Evolutionary conservation across 108 stramenopile species (phyloP).

Genomic region (Fistulifera pelliculosa): DNA sequence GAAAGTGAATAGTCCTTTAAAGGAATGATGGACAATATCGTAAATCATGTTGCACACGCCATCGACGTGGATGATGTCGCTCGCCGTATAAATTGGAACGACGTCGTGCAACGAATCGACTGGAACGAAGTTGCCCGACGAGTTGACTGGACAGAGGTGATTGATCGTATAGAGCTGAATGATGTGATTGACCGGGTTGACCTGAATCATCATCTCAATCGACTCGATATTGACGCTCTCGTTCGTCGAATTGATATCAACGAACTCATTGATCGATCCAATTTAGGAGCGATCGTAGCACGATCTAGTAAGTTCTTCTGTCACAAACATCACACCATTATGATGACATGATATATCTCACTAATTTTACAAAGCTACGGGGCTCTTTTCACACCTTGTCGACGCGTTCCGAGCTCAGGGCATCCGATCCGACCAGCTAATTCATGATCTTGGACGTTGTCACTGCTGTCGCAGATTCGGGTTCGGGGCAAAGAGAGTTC

Average conservation of each 20-base stretch:
- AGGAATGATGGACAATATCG: not conserved
- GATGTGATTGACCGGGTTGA: not conserved
- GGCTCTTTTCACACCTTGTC: not conserved
- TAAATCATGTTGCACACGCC: not conserved
- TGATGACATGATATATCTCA: not conserved
- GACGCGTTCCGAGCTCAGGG: not conserved
- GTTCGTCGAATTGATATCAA: not conserved
- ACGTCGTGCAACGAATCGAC: not conserved
- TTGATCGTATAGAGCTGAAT: not conserved
- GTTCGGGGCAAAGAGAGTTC: not conserved
- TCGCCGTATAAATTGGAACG: too few relatives aligned
- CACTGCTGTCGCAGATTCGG: not conserved
- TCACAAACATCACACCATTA: not conserved
- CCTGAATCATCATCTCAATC: not conserved
- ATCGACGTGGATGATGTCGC: too few relatives aligned
- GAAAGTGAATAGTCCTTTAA: not conserved
- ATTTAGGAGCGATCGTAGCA: not conserved
- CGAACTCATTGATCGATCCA: slow-evolving; percentile 8
- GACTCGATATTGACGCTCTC: not conserved
- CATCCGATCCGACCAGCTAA: not conserved
- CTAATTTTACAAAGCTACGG: not conserved
- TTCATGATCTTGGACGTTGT: not conserved
- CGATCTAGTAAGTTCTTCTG: not conserved
- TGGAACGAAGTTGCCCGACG: not conserved
- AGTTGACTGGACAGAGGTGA: not conserved